phyloP scores from a whole-genome alignment of 2,329 filamentous ascomycete species.

The Clonostachys byssicola region DNA sequence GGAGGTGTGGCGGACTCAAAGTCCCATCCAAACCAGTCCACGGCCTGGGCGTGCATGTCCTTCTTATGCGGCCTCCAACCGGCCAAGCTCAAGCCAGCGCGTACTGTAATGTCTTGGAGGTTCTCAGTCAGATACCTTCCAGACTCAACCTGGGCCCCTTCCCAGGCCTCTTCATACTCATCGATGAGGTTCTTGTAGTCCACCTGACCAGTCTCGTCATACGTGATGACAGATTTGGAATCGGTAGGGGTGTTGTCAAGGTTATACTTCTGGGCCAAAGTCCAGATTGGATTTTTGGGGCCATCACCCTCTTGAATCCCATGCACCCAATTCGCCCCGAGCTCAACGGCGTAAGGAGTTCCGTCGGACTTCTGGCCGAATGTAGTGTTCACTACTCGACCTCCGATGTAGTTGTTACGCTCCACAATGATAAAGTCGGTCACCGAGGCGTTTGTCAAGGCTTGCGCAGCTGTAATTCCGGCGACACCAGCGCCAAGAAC shows the following conservation, averaged over 20 bases:
- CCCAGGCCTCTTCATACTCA: constrained; percentile 41
- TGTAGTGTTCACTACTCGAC: constrained; percentile 49
- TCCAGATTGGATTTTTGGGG: constrained; percentile 58
- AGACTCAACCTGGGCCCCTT: constrained; percentile 42
- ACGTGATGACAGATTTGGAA: constrained; percentile 54
- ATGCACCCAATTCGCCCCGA: constrained; percentile 62
- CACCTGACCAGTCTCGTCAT: constrained; percentile 50
- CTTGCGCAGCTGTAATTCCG: constrained; percentile 61
- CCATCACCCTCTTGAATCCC: constrained; percentile 10
- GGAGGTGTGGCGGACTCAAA: constrained; percentile 56
- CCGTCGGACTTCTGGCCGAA: constrained; percentile 49
- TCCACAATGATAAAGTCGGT: constrained; percentile 63
- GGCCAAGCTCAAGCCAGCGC: constrained; percentile 51
- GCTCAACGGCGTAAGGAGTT: constrained; percentile 52
- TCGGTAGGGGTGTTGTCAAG: constrained; percentile 54
- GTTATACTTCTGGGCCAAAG: constrained; percentile 53
- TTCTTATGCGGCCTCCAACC: constrained; percentile 54
- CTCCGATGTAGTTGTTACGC: constrained; percentile 57
- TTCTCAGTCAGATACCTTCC: constrained; percentile 55
- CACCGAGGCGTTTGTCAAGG: constrained; percentile 55
- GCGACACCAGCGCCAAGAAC: constrained; percentile 55
- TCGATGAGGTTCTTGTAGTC: constrained; percentile 48
- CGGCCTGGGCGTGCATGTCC: constrained; percentile 49
- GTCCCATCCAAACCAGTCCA: constrained; percentile 56
- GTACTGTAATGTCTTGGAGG: constrained; percentile 54